These are phyloP conservation scores for Stephania yunnanensis DNA, from an alignment of 164 flowering plant genomes.

Conservation along the genomic window DNA sequence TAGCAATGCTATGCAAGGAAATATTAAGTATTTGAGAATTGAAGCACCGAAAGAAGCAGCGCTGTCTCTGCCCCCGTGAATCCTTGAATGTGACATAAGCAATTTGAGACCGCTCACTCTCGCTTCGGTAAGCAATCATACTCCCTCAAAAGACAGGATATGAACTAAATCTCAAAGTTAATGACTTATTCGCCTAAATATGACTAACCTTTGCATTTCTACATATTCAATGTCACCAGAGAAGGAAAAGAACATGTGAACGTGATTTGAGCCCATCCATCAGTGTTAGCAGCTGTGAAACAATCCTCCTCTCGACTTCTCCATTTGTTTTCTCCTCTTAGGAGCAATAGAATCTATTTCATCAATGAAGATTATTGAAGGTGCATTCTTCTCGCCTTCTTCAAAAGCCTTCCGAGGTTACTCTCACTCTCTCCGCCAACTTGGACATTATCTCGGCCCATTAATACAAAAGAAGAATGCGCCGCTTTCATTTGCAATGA, in stretches of 20 bases:
- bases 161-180: no score
- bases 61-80: no score
- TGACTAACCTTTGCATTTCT: no score
- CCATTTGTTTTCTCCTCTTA: slow-evolving; percentile 77
- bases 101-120: no score
- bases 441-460: slow-evolving; percentile 87
- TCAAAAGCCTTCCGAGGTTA: slow-evolving; percentile 77
- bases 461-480: slow-evolving; percentile 80
- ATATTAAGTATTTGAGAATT: no score
- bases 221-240: no score
- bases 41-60: no score
- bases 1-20: no score
- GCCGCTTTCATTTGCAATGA: slow-evolving; percentile 80
- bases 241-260: slow-evolving; percentile 70
- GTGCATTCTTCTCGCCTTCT: slow-evolving; percentile 85
- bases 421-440: slow-evolving; percentile 79
- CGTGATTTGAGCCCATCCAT: slow-evolving; percentile 80
- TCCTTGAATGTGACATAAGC: no score
- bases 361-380: slow-evolving; percentile 76
- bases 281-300: slow-evolving; percentile 69
- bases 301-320: slow-evolving; percentile 74
- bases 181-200: no score
- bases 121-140: no score
- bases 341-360: slow-evolving; percentile 84
- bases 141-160: no score